Evolutionary conservation across 2,329 filamentous ascomycete genomes (phyloP).

Genomic region (Fusarium heterosporum): DNA sequence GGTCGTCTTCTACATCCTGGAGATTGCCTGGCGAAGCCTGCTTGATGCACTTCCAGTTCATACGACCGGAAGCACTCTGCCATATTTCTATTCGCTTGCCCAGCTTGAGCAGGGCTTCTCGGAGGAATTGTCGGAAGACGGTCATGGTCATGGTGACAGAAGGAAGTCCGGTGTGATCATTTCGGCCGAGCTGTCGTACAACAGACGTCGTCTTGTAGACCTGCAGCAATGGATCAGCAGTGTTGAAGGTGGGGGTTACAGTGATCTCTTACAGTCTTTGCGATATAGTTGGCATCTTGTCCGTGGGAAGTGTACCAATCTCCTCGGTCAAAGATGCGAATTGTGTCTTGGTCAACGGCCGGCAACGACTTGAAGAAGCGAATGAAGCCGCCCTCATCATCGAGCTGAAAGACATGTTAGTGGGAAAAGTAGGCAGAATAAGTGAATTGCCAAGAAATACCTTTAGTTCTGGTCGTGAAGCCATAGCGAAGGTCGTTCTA

Average conservation of each 20-base stretch:
- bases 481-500: constrained; percentile 62
- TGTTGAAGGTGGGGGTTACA: not conserved
- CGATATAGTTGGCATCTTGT: constrained; percentile 85
- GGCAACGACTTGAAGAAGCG: constrained; percentile 93
- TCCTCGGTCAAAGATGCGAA: constrained; percentile 92
- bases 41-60: constrained; percentile 92
- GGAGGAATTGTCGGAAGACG: constrained; percentile 93
- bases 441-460: constrained; percentile 52
- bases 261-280: constrained; percentile 69
- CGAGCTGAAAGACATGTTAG: constrained; percentile 69
- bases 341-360: constrained; percentile 74
- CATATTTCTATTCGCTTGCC: constrained; percentile 94
- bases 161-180: constrained; percentile 83
- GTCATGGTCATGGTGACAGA: constrained; percentile 97
- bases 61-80: constrained; percentile 78
- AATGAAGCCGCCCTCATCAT: constrained; percentile 97
- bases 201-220: constrained; percentile 99
- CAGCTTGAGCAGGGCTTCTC: constrained; percentile 91
- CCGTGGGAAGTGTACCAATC: constrained; percentile 98
- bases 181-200: constrained; percentile 86
- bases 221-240: constrained; percentile 54
- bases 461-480: constrained; percentile 78
- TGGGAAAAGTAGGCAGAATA: not conserved
- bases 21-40: constrained; percentile 95
- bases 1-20: constrained; percentile 95